Base-by-base conservation (phyloP, 768 basidiomycete genomes). In the Lentinus brumalis region DNA sequence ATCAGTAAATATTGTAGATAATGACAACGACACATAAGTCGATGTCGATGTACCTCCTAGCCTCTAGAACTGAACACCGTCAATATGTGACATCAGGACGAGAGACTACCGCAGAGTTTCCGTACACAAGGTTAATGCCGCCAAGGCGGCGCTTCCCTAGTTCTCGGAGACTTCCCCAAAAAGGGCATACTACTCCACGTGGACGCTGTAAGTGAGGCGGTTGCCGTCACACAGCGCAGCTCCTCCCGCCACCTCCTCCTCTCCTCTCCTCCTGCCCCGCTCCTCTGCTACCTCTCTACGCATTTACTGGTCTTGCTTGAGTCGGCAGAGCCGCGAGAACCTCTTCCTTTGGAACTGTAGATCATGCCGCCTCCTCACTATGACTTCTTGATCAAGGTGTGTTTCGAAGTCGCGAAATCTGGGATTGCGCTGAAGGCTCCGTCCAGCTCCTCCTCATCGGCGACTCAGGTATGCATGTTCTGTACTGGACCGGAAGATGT, bases 311-410 rank as follows among this genome's bases (percentile, higher is more conserved):
- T 38, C 39, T 35, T 21, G 21, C 60, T 45, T 47, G 41, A 16
- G 46, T 49, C 46, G 46, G 46, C 46, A 49, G 46, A 49, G 46
- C 46, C 46, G 46, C 46, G 32, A 32, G 32, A 39, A 14, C 29
- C 12, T 35, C n/a, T 31, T 52, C 15, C 10, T 14, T 9, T 26
- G 10, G 29, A 39, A 35, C 7, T 61, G 45, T 55, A 66, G 65
- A 67, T 59, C 63, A 93, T 93, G 92, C 91, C 92, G 53, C 90
- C 92, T 57, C 91, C 93, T 53, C 94, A 97, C 77, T 98, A 98
- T 79, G 96, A 98, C 81, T 96, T 97, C 71, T 84, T 96, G 76
- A 93, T 95, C 86, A 96, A 92, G 82, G 92, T 90, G 62, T 68
- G 80, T 53, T 9, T n/a, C 45, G 45, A 53, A 41, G 50, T 61